phyloP scores from a whole-genome alignment of 192 early-diverging fungal species.

The Backusella australiensis region DNA sequence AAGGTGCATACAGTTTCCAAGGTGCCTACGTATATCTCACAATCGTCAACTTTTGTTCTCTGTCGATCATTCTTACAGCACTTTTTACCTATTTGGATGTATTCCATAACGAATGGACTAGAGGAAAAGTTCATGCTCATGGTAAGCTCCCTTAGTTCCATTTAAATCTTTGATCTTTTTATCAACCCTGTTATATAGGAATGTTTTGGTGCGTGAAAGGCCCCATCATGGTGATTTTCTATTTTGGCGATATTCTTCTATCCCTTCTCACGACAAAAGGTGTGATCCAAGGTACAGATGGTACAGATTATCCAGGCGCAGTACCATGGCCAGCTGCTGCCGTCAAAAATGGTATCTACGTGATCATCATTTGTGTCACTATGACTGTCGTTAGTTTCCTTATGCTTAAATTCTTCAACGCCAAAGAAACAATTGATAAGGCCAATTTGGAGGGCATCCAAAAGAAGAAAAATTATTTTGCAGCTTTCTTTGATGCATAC shows the following conservation, averaged over 20 bases:
- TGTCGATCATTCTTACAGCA: constrained; percentile 34
- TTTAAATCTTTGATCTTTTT: not conserved
- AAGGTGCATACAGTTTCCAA: constrained; percentile 25
- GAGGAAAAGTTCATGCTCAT: constrained; percentile 21
- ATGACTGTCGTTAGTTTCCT: constrained; percentile 25
- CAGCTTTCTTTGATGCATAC: constrained; percentile 32
- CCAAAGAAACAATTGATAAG: not conserved
- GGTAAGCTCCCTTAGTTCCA: constrained; percentile 21
- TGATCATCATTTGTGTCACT: constrained; percentile 18
- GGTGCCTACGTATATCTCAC: constrained; percentile 35
- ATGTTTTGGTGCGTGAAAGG: constrained; percentile 35
- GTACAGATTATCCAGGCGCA: not conserved
- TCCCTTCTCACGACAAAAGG: not conserved
- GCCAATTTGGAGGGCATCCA: not conserved
- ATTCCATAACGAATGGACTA: constrained; percentile 24
- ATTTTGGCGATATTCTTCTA: constrained; percentile 26
- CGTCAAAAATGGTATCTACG: constrained; percentile 29
- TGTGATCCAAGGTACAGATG: constrained; percentile 28
- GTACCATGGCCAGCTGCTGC: constrained; percentile 21
- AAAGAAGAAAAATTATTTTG: constrained; percentile 2
- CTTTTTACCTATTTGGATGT: constrained; percentile 37
- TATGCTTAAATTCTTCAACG: constrained; percentile 26
- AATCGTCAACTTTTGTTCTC: constrained; percentile 35
- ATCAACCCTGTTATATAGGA: not conserved
- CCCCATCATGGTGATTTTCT: constrained; percentile 33